These are phyloP conservation scores for Rhizophora mangle DNA, from an alignment of 345 rosid genomes.

Conservation along the genomic window DNA sequence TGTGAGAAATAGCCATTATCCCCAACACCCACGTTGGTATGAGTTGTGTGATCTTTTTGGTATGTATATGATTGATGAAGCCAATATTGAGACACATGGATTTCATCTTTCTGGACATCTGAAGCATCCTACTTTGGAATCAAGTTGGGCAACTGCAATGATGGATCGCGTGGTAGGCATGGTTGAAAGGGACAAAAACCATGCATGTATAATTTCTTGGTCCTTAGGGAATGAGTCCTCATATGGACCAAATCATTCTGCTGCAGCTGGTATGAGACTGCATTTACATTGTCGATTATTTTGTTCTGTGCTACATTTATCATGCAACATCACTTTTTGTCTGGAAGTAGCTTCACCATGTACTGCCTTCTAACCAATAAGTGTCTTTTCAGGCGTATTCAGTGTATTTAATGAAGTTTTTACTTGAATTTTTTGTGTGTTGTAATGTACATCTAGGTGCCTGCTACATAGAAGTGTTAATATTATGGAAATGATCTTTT, in stretches of 20 bases:
- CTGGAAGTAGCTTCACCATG: not conserved
- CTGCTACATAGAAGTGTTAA: too few relatives aligned
- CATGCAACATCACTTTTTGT: not conserved
- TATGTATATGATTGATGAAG: constrained; percentile 98
- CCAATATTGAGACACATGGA: constrained; percentile 98
- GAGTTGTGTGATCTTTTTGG: constrained; percentile 94
- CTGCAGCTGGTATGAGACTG: constrained; percentile 70
- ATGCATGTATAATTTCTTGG: constrained; percentile 87
- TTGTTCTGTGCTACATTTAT: not conserved
- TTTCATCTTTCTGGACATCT: constrained; percentile 66
- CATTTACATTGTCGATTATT: not conserved
- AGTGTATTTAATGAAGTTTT: too few relatives aligned
- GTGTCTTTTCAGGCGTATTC: too few relatives aligned
- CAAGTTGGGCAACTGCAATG: constrained; percentile 92
- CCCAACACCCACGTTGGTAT: constrained; percentile 98
- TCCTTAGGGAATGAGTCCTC: constrained; percentile 94
- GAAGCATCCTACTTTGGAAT: constrained; percentile 86
- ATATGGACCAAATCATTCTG: constrained; percentile 97
- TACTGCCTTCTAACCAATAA: too few relatives aligned
- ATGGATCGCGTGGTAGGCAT: constrained; percentile 92
- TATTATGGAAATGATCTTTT: too few relatives aligned
- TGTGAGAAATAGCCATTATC: constrained; percentile 98
- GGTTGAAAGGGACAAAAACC: constrained; percentile 99
- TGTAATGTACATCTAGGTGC: too few relatives aligned
- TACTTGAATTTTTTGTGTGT: too few relatives aligned